These are phyloP conservation scores for Xylariaceae sp. DNA, from an alignment of 2,329 filamentous ascomycete species.

Conservation along the genomic window DNA sequence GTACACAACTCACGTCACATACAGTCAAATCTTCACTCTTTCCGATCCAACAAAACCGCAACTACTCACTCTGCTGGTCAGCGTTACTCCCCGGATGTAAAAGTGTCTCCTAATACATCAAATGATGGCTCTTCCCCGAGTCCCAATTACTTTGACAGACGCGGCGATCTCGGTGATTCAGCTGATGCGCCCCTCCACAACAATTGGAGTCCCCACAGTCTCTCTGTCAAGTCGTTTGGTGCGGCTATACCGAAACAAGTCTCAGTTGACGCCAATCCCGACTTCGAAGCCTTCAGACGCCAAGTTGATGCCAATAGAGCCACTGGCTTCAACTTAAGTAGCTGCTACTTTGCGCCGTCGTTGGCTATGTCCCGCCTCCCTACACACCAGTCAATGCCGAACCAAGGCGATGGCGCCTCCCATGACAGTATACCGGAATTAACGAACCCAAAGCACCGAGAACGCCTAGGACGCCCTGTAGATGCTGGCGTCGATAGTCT, in stretches of 20 bases:
- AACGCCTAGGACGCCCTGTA: slow-evolving; percentile 32
- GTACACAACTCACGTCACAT: slow-evolving; percentile 33
- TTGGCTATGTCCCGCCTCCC: slow-evolving; percentile 38
- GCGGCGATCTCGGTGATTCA: slow-evolving; percentile 59
- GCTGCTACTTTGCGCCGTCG: slow-evolving; percentile 43
- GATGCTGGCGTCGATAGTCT: slow-evolving; percentile 45
- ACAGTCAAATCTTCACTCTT: slow-evolving; percentile 40
- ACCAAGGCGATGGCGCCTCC: slow-evolving; percentile 42
- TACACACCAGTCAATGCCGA: slow-evolving; percentile 44
- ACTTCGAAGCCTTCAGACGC: slow-evolving; percentile 75
- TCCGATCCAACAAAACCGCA: slow-evolving; percentile 39
- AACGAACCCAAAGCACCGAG: slow-evolving; percentile 21
- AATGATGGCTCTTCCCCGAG: slow-evolving; percentile 52
- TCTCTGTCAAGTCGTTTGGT: slow-evolving; percentile 65
- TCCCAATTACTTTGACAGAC: slow-evolving; percentile 79
- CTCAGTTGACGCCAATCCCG: slow-evolving; percentile 69
- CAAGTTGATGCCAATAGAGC: slow-evolving; percentile 63
- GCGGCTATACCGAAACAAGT: slow-evolving; percentile 65
- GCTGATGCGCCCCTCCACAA: slow-evolving; percentile 56
- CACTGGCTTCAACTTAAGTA: slow-evolving; percentile 46
- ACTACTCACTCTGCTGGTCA: slow-evolving; percentile 57
- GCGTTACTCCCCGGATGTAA: slow-evolving; percentile 44
- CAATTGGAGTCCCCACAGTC: slow-evolving; percentile 71
- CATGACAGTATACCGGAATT: slow-evolving; percentile 31
- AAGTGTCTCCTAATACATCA: slow-evolving; percentile 37